These are phyloP conservation scores for Seiridium cupressi DNA, from an alignment of 2,329 filamentous ascomycete genomes.

Conservation along the genomic window DNA sequence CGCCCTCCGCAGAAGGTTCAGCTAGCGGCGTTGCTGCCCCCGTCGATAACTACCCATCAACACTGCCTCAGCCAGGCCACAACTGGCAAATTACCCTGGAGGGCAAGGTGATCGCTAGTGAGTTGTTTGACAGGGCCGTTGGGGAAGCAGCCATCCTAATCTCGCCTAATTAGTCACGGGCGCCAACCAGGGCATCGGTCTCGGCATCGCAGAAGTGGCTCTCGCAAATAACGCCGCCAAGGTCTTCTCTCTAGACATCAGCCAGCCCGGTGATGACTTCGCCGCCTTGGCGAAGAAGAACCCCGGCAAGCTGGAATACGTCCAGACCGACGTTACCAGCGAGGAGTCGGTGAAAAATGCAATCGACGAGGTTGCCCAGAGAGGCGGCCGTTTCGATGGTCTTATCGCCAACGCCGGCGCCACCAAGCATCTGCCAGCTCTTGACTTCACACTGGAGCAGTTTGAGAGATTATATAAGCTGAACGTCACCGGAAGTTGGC, in stretches of 20 bases:
- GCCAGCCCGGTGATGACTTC: slow-evolving; percentile 34
- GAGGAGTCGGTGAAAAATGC: slow-evolving; percentile 38
- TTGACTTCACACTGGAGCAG: slow-evolving; percentile 38
- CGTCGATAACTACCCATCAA: slow-evolving; percentile 23
- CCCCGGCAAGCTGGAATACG: slow-evolving; percentile 39
- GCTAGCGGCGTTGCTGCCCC: slow-evolving; percentile 1
- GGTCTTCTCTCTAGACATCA: slow-evolving; percentile 39
- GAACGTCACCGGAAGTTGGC: slow-evolving; percentile 45
- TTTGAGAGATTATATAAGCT: slow-evolving; percentile 41
- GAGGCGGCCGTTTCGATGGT: slow-evolving; percentile 39
- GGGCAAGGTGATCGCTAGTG: slow-evolving; percentile 37
- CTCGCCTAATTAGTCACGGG: slow-evolving; percentile 30
- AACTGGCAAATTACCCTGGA: slow-evolving; percentile 33
- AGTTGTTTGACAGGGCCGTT: slow-evolving; percentile 11
- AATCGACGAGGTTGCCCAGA: slow-evolving; percentile 36
- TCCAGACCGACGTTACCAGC: slow-evolving; percentile 43
- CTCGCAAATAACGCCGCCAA: slow-evolving; percentile 39
- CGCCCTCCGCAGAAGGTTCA: slow-evolving; percentile 12
- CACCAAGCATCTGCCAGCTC: slow-evolving; percentile 43
- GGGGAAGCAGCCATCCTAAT: not conserved
- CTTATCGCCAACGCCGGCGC: slow-evolving; percentile 38
- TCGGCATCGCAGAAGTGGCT: slow-evolving; percentile 44
- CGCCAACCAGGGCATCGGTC: slow-evolving; percentile 42
- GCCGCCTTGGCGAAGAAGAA: slow-evolving; percentile 35
- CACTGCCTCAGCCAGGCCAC: slow-evolving; percentile 29